These are phyloP conservation scores for Herpotrichia juniperi DNA, from an alignment of 2,329 filamentous ascomycete genomes.

Conservation along the genomic window DNA sequence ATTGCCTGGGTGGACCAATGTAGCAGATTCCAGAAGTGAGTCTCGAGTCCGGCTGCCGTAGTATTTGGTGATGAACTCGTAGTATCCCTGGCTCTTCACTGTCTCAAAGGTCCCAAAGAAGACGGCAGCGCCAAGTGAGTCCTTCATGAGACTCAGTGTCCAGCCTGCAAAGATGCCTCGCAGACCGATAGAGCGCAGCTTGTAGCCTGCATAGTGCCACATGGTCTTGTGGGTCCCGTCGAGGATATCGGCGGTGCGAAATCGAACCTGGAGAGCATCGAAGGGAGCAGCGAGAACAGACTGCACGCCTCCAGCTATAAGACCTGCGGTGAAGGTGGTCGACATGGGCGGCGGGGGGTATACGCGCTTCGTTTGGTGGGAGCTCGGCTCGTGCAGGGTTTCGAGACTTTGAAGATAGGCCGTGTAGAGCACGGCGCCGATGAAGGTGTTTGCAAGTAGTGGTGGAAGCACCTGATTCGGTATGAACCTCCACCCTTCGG, in stretches of 20 bases:
- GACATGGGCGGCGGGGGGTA: slow-evolving; percentile 70
- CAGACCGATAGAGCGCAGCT: slow-evolving; percentile 72
- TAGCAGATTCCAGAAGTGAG: slow-evolving; percentile 28
- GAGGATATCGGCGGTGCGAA: slow-evolving; percentile 68
- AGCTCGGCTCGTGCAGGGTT: slow-evolving; percentile 69
- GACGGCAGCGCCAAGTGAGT: slow-evolving; percentile 70
- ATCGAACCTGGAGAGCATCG: slow-evolving; percentile 76
- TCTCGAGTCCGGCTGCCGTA: slow-evolving; percentile 56
- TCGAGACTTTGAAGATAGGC: slow-evolving; percentile 75
- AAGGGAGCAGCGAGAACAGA: slow-evolving; percentile 75
- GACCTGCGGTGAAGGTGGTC: slow-evolving; percentile 72
- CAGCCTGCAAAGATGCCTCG: slow-evolving; percentile 78
- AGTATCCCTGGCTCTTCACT: slow-evolving; percentile 75
- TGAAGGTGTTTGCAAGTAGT: slow-evolving; percentile 73
- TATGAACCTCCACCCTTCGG: slow-evolving; percentile 76
- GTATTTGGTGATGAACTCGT: slow-evolving; percentile 72
- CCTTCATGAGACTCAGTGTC: slow-evolving; percentile 71
- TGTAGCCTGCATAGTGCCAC: slow-evolving; percentile 73
- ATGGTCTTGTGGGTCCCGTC: slow-evolving; percentile 67
- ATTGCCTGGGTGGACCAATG: slow-evolving; percentile 23
- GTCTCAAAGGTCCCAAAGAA: slow-evolving; percentile 81
- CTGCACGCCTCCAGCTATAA: slow-evolving; percentile 72
- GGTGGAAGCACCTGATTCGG: slow-evolving; percentile 80
- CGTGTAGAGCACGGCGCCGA: slow-evolving; percentile 77
- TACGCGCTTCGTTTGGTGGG: slow-evolving; percentile 64